A percentile compares a stretch with the other conserved stretches of the same genome.
Conservation (phyloP, 257 asterid genomes). For the Rauvolfia tetraphylla region DNA sequence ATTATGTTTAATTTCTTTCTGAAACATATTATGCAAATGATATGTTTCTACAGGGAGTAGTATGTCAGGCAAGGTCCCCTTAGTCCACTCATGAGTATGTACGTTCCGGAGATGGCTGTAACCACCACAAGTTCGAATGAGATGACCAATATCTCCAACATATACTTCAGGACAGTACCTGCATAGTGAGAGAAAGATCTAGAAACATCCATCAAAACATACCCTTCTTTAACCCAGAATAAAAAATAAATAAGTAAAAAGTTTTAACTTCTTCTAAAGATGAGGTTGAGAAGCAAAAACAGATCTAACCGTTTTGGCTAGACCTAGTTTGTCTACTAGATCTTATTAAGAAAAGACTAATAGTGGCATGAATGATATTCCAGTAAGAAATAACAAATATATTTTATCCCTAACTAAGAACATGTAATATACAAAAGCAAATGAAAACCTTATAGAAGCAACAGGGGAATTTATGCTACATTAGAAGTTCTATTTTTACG, state of each 20-base stretch:
- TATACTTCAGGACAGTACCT: constrained; percentile 85
- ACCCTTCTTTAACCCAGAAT: not conserved
- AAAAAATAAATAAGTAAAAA: not conserved
- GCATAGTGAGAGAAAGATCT: constrained; percentile 18
- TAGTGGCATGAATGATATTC: not conserved
- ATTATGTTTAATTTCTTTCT: constrained; percentile 47
- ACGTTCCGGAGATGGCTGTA: constrained; percentile 52
- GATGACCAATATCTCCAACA: constrained; percentile 75
- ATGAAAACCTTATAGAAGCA: not conserved
- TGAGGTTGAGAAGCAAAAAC: not conserved
- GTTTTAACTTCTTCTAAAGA: not conserved
- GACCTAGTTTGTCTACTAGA: not conserved
- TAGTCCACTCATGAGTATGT: constrained; percentile 63
- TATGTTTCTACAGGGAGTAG: constrained; percentile 68
- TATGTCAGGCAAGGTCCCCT: constrained; percentile 48
- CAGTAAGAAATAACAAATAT: not conserved
- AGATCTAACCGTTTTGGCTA: no score
- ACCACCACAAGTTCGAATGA: constrained; percentile 72
- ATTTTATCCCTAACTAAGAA: not conserved
- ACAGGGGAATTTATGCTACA: not conserved
- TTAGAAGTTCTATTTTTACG: no score
- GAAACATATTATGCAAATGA: constrained; percentile 65
- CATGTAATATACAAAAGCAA: not conserved
- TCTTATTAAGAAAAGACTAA: not conserved
- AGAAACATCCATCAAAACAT: not conserved